Conservation (phyloP, 495 filamentous ascomycete genomes). For the Penicillium macrosclerotiorum region DNA sequence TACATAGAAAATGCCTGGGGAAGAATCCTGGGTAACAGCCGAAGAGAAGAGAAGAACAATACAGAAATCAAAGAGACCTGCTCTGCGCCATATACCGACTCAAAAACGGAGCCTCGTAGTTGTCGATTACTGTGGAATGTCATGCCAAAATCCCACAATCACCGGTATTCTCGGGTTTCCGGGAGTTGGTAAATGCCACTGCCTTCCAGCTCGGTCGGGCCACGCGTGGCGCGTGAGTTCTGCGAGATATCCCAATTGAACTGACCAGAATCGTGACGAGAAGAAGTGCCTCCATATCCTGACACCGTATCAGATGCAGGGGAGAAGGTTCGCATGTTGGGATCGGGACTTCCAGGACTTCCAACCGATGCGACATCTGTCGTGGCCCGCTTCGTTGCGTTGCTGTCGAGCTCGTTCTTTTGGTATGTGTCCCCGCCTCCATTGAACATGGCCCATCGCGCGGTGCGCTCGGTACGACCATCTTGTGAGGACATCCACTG, state of each 20-base stretch:
- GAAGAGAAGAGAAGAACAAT: background rate
- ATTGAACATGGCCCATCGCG: conserved; percentile 31
- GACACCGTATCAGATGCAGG: conserved; percentile 1
- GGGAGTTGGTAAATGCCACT: conserved; percentile 2
- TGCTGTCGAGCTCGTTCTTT: conserved; percentile 19
- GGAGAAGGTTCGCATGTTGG: conserved; percentile 11
- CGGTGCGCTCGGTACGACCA: conserved; percentile 30
- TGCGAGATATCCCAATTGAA: conserved; percentile 29
- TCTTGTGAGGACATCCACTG: conserved; percentile 38
- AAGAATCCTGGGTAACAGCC: background rate
- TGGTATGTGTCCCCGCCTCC: conserved; percentile 3
- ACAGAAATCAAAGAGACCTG: background rate
- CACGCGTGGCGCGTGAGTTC: conserved; percentile 1
- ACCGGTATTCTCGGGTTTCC: background rate
- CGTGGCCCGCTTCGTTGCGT: conserved; percentile 1
- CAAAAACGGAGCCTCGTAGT: background rate
- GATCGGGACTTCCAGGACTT: conserved; percentile 19
- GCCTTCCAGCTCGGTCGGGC: conserved; percentile 32
- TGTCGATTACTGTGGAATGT: background rate
- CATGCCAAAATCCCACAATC: background rate
- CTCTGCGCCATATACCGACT: background rate
- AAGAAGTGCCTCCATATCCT: background rate
- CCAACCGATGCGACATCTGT: conserved; percentile 9
- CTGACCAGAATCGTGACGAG: conserved; percentile 10
- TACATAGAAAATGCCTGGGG: background rate